Percentiles rank a stretch among this genome's conserved stretches.
phyloP scores from a whole-genome alignment of 2,329 filamentous ascomycete species.

The Zelopaecilomyces penicillatus region DNA sequence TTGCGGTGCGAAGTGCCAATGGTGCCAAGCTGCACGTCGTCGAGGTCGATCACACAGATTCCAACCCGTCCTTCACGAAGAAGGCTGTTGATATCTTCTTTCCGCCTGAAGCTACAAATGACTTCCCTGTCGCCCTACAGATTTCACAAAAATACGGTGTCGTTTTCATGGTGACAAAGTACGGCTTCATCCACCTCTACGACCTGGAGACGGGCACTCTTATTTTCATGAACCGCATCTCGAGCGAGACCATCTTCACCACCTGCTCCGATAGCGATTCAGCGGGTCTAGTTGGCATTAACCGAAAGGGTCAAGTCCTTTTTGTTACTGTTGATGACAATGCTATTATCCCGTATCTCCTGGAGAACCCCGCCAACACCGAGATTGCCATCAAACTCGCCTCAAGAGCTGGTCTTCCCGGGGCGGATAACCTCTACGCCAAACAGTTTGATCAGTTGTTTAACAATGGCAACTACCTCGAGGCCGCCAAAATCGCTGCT shows the following conservation, averaged over 20 bases:
- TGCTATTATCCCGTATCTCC: slow-evolving; percentile 85
- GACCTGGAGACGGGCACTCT: slow-evolving; percentile 91
- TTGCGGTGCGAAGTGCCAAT: slow-evolving; percentile 81
- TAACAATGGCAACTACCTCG: slow-evolving; percentile 67
- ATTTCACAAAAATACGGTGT: slow-evolving; percentile 94
- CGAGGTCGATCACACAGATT: slow-evolving; percentile 87
- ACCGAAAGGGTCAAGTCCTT: slow-evolving; percentile 94
- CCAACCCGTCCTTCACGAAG: slow-evolving; percentile 85
- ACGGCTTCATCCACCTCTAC: slow-evolving; percentile 97
- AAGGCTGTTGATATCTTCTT: slow-evolving; percentile 98
- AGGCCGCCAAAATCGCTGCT: slow-evolving; percentile 91
- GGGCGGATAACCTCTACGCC: slow-evolving; percentile 86
- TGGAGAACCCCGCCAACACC: slow-evolving; percentile 91
- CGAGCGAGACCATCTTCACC: slow-evolving; percentile 97
- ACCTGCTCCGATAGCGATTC: slow-evolving; percentile 78
- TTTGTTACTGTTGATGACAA: slow-evolving; percentile 89
- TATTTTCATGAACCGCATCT: slow-evolving; percentile 99
- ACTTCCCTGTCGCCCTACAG: slow-evolving; percentile 97
- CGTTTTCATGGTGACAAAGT: slow-evolving; percentile 96
- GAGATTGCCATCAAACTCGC: slow-evolving; percentile 93
- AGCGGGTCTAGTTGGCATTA: slow-evolving; percentile 85
- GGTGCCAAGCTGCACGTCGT: slow-evolving; percentile 96
- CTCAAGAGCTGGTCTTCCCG: slow-evolving; percentile 84
- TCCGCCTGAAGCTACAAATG: slow-evolving; percentile 87
- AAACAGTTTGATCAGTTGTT: slow-evolving; percentile 89